A percentile compares a stretch with the other conserved stretches of the same genome.
Evolutionary conservation across 192 early-diverging fungal genomes (phyloP).

Genomic region (Mortierella alpina): DNA sequence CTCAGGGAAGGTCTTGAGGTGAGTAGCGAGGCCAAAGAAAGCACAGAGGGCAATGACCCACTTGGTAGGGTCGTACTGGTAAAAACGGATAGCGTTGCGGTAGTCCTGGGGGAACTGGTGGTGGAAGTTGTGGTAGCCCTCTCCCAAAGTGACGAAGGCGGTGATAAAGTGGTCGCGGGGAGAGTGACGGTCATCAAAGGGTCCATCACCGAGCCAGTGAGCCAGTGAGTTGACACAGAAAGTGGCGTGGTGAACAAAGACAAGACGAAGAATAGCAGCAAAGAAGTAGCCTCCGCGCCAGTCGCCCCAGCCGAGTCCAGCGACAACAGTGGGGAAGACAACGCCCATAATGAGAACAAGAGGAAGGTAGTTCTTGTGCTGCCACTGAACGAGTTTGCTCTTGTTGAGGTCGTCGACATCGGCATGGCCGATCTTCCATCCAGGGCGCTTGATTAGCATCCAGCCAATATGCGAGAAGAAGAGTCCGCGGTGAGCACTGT

Average conservation of each 20-base stretch:
- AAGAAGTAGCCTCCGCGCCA: constrained; percentile 84
- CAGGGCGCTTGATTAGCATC: constrained; percentile 87
- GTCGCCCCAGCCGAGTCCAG: constrained; percentile 88
- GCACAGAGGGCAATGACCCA: constrained; percentile 78
- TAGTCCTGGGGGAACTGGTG: constrained; percentile 92
- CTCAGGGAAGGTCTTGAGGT: constrained; percentile 83
- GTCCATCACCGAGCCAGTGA: constrained; percentile 78
- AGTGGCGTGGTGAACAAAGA: constrained; percentile 87
- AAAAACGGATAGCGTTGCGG: constrained; percentile 82
- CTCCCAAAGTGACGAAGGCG: constrained; percentile 82
- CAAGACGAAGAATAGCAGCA: constrained; percentile 77
- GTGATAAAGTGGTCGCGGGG: constrained; percentile 90
- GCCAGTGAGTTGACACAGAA: constrained; percentile 92
- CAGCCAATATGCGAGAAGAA: constrained; percentile 88
- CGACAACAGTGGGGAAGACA: constrained; percentile 84
- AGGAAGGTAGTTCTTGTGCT: constrained; percentile 80
- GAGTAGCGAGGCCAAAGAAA: constrained; percentile 73
- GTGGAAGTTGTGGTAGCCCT: constrained; percentile 93
- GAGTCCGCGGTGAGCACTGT: constrained; percentile 81
- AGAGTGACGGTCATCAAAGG: constrained; percentile 87
- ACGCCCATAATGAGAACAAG: constrained; percentile 82
- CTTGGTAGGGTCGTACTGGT: constrained; percentile 91
- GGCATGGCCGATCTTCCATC: constrained; percentile 76
- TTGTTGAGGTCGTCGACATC: constrained; percentile 85
- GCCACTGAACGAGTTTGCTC: constrained; percentile 76